Percentiles rank a stretch among this genome's conserved stretches.
Conservation (phyloP, 106 monocot genomes). For the Allium fistulosum region DNA sequence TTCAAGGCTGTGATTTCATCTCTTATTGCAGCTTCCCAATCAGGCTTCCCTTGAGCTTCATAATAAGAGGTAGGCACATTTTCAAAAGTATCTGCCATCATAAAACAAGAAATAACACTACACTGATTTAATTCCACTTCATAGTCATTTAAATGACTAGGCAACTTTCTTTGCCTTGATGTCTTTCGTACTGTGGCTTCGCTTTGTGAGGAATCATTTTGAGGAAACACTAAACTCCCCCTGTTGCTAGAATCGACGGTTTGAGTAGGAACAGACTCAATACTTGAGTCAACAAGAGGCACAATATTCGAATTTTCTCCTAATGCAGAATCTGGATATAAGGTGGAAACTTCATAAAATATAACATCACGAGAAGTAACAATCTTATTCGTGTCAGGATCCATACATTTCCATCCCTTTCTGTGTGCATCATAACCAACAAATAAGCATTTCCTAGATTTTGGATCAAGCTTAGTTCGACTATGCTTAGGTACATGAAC, state of each 20-base stretch:
- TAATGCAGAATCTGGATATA: not conserved
- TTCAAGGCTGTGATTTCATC: too few species aligned
- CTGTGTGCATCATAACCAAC: not conserved
- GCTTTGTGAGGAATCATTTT: not conserved
- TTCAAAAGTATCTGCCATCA: too few species aligned
- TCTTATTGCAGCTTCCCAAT: too few species aligned
- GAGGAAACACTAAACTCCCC: not conserved
- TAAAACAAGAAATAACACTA: too few species aligned
- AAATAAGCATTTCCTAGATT: not conserved
- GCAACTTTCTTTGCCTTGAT: not conserved
- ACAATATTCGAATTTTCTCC: not conserved
- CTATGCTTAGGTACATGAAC: slow-evolving; percentile 8
- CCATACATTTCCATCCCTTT: slow-evolving; percentile 14
- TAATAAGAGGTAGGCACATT: too few species aligned
- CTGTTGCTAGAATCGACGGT: not conserved
- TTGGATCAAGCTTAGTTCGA: slow-evolving; percentile 8
- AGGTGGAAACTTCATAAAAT: slow-evolving; percentile 7
- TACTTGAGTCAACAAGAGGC: not conserved
- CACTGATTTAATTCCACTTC: not conserved
- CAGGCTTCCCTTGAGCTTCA: too few species aligned
- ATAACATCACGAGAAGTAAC: slow-evolving; percentile 1
- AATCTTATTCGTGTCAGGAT: slow-evolving; percentile 10
- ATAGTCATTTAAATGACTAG: slow-evolving; percentile 1
- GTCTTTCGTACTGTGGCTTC: not conserved
- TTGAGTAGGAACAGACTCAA: not conserved